Evolutionary conservation across 176 grass and related monocot genomes (phyloP), one percentile per base, ranked within the genome.

Genomic region (Musa itinerans): DNA sequence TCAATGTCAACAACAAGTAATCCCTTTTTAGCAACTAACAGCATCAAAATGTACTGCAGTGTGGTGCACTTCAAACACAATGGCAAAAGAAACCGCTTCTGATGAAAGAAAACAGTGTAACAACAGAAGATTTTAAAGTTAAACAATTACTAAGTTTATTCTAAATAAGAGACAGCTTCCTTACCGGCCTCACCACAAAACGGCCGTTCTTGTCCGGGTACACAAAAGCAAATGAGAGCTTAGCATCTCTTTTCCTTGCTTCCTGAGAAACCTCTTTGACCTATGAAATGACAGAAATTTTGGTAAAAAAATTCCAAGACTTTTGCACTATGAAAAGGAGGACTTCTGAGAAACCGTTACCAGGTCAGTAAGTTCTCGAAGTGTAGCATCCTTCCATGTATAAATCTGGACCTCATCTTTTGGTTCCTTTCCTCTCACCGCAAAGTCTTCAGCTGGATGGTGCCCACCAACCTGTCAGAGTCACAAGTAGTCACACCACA

Each of bases 361-460:
- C 61, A 93, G 90, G 76, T 98, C 95, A 67, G 90, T 98, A 9
- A 98, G 90, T 77, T 98, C 95, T 1, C 86, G 86, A 10, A 98
- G 84, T 8, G 90, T 91, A 21, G 95, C 95, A 87, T 93, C 95
- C 80, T 93, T 98, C 90, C 95, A 98, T 17, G 90, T 98, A 76
- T 98, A 98, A 79, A 98, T 98, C 78, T 98, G 95, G 53, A 98
- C 90, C 71, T 98, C 95, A 78, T 93, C 90, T 89, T 98, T 98
- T 14, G 94, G 94, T 56, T 98, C 95, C 83, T 98, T 98, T 26
- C 88, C 95, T 85, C 95, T 91, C 64, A 89, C 86, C 54, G 88
- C 79, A 85, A 98, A 98, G 10, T 98, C 95, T 80, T 93, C 95
- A 52, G 93, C 83, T 17, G 83, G 57, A 84, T 98, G 90, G 86